These are phyloP conservation scores for Stephania cephalantha DNA, from an alignment of 164 flowering plant species.

Conservation along the genomic window DNA sequence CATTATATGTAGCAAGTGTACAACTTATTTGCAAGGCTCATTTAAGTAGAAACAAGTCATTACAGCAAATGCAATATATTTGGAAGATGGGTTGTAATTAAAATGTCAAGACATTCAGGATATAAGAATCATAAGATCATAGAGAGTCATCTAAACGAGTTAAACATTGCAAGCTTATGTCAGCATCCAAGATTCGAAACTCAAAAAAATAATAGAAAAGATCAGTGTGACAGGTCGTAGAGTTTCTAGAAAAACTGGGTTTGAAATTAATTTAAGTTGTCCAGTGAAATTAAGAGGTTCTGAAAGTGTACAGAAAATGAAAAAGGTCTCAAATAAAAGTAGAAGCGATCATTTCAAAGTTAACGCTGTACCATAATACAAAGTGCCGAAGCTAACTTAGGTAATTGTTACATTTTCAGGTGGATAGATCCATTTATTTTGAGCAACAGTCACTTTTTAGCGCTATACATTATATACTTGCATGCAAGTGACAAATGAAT, in stretches of 20 bases:
- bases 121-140: too few relatives aligned
- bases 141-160: too few relatives aligned
- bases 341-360: neutral
- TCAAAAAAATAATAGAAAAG: neutral
- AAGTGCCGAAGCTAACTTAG: neutral
- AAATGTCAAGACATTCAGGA: too few relatives aligned
- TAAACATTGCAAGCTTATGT: too few relatives aligned
- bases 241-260: neutral
- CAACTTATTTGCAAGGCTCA: neutral
- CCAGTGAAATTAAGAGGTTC: neutral
- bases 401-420: neutral
- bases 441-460: neutral
- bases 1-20: neutral
- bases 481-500: neutral
- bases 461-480: neutral
- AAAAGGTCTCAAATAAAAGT: conserved; percentile 1
- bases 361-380: neutral
- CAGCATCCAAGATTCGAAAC: too few relatives aligned
- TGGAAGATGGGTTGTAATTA: neutral
- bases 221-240: neutral
- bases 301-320: neutral
- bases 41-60: neutral
- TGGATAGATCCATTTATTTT: neutral
- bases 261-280: neutral
- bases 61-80: neutral